Evolutionary conservation across 345 rosid species (phyloP).

Genomic region (Sonneratia alba): DNA sequence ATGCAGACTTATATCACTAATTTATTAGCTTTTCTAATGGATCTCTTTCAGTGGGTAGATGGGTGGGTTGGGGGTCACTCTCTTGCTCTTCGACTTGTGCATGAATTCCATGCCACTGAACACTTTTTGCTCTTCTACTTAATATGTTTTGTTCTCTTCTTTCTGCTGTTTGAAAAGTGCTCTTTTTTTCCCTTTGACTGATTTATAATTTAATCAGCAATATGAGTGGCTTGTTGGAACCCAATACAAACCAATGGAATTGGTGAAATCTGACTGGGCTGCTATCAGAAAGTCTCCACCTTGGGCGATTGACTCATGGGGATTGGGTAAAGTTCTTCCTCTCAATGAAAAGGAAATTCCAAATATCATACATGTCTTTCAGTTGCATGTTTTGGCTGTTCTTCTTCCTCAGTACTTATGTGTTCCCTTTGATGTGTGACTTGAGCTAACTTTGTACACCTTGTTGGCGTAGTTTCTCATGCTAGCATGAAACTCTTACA

Average conservation of each 20-base stretch:
- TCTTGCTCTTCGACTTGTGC: too few species aligned
- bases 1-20: not conserved
- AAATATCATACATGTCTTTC: not conserved
- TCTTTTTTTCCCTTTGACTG: constrained; percentile 1
- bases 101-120: too few species aligned
- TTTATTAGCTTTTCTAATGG: not conserved
- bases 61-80: too few species aligned
- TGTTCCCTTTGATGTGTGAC: not conserved
- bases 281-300: constrained; percentile 88
- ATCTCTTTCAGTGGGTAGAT: too few species aligned
- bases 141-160: not conserved
- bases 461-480: not conserved
- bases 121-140: not conserved
- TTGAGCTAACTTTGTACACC: not conserved
- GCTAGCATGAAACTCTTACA: not conserved
- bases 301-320: constrained; percentile 99
- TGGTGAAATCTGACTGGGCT: constrained; percentile 85
- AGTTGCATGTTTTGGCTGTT: not conserved
- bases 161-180: not conserved
- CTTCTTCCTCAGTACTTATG: not conserved
- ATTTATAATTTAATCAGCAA: constrained; percentile 40
- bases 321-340: constrained; percentile 56
- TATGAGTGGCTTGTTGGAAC: constrained; percentile 92
- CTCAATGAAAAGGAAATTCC: not conserved
- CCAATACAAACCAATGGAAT: constrained; percentile 88